Evolutionary conservation across 495 filamentous ascomycete genomes (phyloP), one percentile per base, ranked within the genome.

Genomic region (Tuber brumale): DNA sequence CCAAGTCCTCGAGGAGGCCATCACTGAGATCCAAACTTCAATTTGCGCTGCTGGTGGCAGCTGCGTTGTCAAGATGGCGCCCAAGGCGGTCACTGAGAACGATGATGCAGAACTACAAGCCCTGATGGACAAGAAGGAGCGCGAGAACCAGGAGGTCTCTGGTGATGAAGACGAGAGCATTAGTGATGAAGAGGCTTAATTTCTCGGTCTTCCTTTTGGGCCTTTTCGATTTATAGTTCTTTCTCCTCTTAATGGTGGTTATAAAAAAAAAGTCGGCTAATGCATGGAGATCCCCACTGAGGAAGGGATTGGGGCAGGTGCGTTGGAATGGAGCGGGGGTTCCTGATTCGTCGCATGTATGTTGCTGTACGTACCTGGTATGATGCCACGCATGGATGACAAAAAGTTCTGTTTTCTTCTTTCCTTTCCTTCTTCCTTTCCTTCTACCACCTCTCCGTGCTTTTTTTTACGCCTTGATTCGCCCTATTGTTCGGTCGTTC

Each of bases 91-190:
- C 76, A 98, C 95, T 7, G 95, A 98, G 88, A 95, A 93, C 81
- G 95, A 99, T 83, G 95, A 99, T 85, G 95, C 95, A 39, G 94
- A 97, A 83, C 86, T 99, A 80, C 92, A 97, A 85, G 96, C 95
- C 70, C 88, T 99, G 76, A 99, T 99, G 95, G 95, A 98, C 87
- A 98, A 97, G 90, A 90, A 94, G 77, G 95, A 97, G 88, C 91
- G 94, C 77, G 95, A 99, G 89, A 98, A 98, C 86, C 91, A 91
- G 84, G 93, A 97, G 85, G 93, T 99, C 75, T 96, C 93, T 83
- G 95, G 95, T 70, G 95, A 99, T 83, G 96, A 98, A 87, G 93
- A 92, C 84, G 88, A 92, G 85, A 95, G 92, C 81, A 94, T 95
- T 85, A 95, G 92, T 80, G 95, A 97, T 82, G 95, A 97, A 81